Conservation (phyloP, 345 rosid genomes). For the Abelmoschus esculentus region DNA sequence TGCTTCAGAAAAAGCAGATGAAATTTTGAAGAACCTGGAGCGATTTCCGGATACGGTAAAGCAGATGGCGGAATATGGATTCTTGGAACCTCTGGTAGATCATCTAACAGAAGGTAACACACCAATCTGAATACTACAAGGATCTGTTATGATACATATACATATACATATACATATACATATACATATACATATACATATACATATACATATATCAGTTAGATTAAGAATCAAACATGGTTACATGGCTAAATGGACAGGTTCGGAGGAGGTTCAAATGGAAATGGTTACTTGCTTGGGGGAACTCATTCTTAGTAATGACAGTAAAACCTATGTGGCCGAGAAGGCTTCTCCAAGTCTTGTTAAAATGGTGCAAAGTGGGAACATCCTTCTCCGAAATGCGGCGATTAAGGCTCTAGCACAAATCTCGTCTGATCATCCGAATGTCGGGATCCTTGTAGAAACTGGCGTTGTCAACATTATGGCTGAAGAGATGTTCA, state of each 20-base stretch:
- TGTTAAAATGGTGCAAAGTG: constrained; percentile 51
- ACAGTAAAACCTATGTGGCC: constrained; percentile 49
- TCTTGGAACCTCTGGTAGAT: constrained; percentile 63
- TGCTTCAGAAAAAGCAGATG: constrained; percentile 49
- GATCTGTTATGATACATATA: not conserved
- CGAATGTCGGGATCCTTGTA: constrained; percentile 44
- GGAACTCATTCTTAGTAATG: constrained; percentile 53
- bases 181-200: no score
- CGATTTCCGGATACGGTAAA: constrained; percentile 46
- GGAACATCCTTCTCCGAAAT: constrained; percentile 38
- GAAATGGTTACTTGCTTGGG: constrained; percentile 65
- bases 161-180: no score
- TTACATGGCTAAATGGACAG: constrained; percentile 25
- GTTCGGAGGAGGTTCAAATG: constrained; percentile 55
- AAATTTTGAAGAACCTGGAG: constrained; percentile 62
- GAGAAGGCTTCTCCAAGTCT: constrained; percentile 63
- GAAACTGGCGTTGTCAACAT: constrained; percentile 50
- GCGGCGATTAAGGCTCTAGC: constrained; percentile 65
- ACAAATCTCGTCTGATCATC: constrained; percentile 55
- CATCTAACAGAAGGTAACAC: constrained; percentile 63
- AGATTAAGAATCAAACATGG: not conserved
- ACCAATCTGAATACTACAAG: not conserved
- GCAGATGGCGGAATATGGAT: constrained; percentile 84
- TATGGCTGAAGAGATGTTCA: constrained; percentile 67
- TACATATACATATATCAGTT: no score